These are phyloP conservation scores for Sarocladium kiliense DNA, from an alignment of 2,329 filamentous ascomycete species.

Conservation along the genomic window DNA sequence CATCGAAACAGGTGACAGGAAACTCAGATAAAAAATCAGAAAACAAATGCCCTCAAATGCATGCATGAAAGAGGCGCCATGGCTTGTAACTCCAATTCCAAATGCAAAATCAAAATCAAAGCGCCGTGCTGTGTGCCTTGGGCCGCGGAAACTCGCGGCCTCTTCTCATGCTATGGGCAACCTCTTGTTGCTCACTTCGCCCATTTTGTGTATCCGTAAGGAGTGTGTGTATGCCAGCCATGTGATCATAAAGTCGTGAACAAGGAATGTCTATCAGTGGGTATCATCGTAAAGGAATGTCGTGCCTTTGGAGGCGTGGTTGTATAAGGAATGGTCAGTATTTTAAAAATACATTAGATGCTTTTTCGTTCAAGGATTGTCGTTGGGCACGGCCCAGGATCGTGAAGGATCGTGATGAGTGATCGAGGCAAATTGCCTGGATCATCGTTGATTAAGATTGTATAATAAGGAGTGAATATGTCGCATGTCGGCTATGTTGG, in stretches of 20 bases:
- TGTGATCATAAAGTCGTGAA: conserved; percentile 24
- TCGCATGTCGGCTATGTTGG: not conserved
- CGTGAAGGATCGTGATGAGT: not conserved
- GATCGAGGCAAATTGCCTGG: not conserved
- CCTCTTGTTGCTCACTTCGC: not conserved
- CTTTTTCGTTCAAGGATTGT: not conserved
- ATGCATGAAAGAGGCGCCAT: not conserved
- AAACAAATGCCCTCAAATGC: no score
- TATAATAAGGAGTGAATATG: not conserved
- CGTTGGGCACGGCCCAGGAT: not conserved
- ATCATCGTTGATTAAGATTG: not conserved
- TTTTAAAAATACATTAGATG: not conserved
- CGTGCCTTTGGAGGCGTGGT: not conserved
- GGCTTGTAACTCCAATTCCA: not conserved
- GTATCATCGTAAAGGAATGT: conserved; percentile 9
- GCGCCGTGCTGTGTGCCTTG: conserved; percentile 4
- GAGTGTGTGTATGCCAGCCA: conserved; percentile 18
- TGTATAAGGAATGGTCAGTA: not conserved
- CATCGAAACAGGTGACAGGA: conserved; percentile 11
- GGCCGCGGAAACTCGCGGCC: not conserved
- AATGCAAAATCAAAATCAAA: conserved; percentile 6
- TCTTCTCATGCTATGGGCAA: not conserved
- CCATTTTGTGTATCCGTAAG: conserved; percentile 11
- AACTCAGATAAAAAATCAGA: conserved; percentile 4
- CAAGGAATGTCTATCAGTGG: conserved; percentile 29